These are phyloP conservation scores for Yamadazyma philogaea DNA, from an alignment of 805 yeast species.

Conservation along the genomic window DNA sequence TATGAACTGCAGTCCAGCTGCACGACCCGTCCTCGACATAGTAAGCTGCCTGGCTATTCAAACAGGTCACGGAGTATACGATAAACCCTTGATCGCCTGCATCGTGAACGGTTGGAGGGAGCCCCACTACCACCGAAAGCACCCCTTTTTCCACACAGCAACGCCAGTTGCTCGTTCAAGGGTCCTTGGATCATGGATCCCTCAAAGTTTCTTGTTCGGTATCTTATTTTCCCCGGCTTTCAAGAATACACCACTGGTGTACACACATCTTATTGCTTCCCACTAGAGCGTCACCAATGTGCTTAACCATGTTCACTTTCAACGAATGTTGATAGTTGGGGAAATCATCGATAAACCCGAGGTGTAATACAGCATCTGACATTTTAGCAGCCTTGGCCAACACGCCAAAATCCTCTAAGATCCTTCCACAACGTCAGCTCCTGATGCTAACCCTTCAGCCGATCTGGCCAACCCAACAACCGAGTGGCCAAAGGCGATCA, in stretches of 20 bases:
- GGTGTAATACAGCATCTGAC: constrained; percentile 37
- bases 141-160: constrained; percentile 19
- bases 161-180: neutral
- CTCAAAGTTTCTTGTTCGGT: constrained; percentile 3
- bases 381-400: constrained; percentile 24
- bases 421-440: constrained; percentile 27
- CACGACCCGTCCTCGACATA: constrained; percentile 30
- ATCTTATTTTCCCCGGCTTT: no score
- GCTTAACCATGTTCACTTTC: constrained; percentile 20
- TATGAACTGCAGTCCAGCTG: constrained; percentile 30
- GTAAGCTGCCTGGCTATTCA: constrained; percentile 27
- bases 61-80: constrained; percentile 21
- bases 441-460: constrained; percentile 11
- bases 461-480: constrained; percentile 33
- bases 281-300: constrained; percentile 24
- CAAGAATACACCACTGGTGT: constrained; percentile 1
- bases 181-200: no score
- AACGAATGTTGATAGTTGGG: constrained; percentile 15
- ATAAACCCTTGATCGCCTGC: constrained; percentile 25
- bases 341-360: constrained; percentile 34
- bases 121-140: constrained; percentile 21
- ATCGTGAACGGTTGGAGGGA: constrained; percentile 36
- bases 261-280: constrained; percentile 25
- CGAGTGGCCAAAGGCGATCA: constrained; percentile 21
- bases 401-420: constrained; percentile 22